Conservation (phyloP, 192 early-diverging fungal species). For the Pilaira anomala region DNA sequence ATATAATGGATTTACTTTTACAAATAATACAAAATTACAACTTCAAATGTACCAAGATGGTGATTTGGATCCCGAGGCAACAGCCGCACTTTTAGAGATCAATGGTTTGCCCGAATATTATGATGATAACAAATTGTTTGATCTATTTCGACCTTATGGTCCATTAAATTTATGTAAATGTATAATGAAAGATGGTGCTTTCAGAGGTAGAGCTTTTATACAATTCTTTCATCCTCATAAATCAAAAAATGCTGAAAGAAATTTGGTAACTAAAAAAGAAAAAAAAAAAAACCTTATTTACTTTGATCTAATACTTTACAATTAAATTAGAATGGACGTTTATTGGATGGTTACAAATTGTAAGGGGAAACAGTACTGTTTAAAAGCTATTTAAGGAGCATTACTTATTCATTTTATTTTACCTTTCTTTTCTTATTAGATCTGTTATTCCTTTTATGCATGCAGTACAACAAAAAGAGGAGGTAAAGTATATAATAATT, state of each 20-base stretch:
- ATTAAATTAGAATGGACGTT: slow-evolving; percentile 11
- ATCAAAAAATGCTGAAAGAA: slow-evolving; percentile 26
- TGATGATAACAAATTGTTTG: slow-evolving; percentile 30
- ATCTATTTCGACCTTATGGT: slow-evolving; percentile 42
- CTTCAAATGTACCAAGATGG: slow-evolving; percentile 28
- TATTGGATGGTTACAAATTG: slow-evolving; percentile 7
- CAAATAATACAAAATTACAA: slow-evolving; percentile 24
- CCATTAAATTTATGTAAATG: slow-evolving; percentile 37
- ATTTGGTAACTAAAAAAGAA: slow-evolving; percentile 32
- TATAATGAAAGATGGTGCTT: slow-evolving; percentile 21
- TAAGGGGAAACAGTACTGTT: neutral
- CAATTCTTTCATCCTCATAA: slow-evolving; percentile 38
- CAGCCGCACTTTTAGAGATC: slow-evolving; percentile 28
- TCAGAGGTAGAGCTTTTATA: slow-evolving; percentile 32
- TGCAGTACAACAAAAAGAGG: neutral
- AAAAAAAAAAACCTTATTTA: neutral
- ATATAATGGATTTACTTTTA: slow-evolving; percentile 32
- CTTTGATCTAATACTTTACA: neutral
- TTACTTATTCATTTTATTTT: neutral
- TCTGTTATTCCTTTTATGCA: slow-evolving; percentile 2
- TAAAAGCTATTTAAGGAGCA: neutral
- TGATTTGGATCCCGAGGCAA: slow-evolving; percentile 16
- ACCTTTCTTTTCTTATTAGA: neutral
- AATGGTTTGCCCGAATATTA: slow-evolving; percentile 27
- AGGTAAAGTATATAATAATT: slow-evolving; percentile 10